Conservation (phyloP, 139 green algal genomes). For the Micromonas pusilla region DNA sequence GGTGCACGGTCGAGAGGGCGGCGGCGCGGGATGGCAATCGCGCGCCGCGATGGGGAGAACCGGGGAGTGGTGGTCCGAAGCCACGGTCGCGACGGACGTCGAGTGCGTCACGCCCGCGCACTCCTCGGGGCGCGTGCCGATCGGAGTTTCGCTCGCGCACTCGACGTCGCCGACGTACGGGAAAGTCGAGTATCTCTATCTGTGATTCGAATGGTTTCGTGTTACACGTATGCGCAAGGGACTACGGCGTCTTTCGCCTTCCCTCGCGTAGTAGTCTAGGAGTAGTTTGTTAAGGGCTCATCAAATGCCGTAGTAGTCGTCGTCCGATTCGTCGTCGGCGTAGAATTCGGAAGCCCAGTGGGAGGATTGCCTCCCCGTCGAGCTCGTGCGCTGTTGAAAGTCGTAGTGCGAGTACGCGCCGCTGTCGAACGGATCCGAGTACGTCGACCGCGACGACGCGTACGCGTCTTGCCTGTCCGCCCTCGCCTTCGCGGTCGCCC, state of each 20-base stretch:
- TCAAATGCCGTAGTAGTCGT: too few relatives aligned
- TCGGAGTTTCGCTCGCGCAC: conserved; percentile 4
- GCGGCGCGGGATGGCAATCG: not conserved
- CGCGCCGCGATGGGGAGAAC: not conserved
- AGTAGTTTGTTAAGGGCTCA: not conserved
- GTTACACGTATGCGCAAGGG: too few relatives aligned
- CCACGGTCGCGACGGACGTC: not conserved
- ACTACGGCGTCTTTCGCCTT: not conserved
- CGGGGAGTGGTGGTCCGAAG: not conserved
- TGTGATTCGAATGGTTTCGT: not conserved
- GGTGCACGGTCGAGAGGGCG: not conserved
- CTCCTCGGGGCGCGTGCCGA: not conserved
- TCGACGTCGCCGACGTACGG: not conserved
- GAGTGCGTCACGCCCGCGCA: conserved; percentile 10
- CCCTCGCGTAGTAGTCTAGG: not conserved
- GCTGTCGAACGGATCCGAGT: too few relatives aligned
- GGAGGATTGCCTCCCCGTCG: too few relatives aligned
- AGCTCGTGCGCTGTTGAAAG: too few relatives aligned
- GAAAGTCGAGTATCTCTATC: not conserved
- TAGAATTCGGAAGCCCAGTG: too few relatives aligned
- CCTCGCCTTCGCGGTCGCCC: not conserved
- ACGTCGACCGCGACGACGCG: too few relatives aligned
- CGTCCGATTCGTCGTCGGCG: too few relatives aligned
- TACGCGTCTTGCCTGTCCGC: not conserved
- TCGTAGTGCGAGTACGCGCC: too few relatives aligned